Conservation (phyloP, 192 early-diverging fungal species). For the Umbelopsis ramanniana region DNA sequence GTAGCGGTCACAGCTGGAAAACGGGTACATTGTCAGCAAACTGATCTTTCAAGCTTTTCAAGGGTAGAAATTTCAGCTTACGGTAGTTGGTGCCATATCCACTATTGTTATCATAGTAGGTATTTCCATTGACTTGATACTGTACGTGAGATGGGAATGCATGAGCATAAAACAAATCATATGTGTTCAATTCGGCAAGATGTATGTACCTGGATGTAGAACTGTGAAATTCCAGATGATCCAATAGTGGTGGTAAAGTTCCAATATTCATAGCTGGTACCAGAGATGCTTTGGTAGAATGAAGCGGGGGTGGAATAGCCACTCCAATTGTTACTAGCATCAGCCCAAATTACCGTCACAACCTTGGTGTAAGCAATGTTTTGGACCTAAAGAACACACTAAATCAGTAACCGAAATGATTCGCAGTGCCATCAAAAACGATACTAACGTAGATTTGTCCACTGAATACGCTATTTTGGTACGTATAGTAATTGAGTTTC, state of each 20-base stretch:
- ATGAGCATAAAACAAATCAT: not conserved
- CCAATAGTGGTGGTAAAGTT: conserved; percentile 26
- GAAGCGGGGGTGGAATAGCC: not conserved
- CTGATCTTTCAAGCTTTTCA: no score
- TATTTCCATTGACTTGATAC: conserved; percentile 38
- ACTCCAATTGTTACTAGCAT: conserved; percentile 20
- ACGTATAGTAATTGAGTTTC: conserved; percentile 23
- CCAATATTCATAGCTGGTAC: conserved; percentile 38
- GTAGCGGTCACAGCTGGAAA: conserved; percentile 8
- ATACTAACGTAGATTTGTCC: conserved; percentile 28
- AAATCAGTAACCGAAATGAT: not conserved
- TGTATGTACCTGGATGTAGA: conserved; percentile 33
- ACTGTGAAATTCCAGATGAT: conserved; percentile 30
- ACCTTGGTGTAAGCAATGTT: conserved; percentile 28
- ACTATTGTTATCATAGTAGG: conserved; percentile 44
- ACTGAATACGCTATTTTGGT: conserved; percentile 19
- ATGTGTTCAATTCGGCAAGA: not conserved
- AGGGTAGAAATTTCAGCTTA: not conserved
- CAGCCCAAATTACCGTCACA: conserved; percentile 24
- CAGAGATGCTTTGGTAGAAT: conserved; percentile 27
- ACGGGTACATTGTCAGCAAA: not conserved
- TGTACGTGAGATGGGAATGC: not conserved
- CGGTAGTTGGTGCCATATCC: conserved; percentile 21
- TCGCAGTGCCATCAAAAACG: not conserved
- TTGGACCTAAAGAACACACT: not conserved